Percentiles rank a stretch among this genome's conserved stretches.
These are phyloP conservation scores for Daphne laureola DNA, from an alignment of 441 rosid genomes.

Conservation along the genomic window DNA sequence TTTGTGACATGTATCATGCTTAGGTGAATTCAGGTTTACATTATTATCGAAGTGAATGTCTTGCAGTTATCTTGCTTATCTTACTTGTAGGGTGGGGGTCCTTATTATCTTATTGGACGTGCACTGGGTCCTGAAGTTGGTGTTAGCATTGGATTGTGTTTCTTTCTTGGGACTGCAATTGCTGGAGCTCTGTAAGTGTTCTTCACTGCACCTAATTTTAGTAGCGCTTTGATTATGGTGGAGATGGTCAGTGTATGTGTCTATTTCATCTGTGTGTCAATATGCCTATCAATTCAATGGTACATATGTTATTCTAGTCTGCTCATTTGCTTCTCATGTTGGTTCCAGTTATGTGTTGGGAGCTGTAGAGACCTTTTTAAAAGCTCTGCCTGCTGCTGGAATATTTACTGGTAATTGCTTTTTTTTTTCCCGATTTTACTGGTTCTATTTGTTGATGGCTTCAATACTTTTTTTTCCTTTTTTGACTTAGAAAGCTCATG, in stretches of 20 bases:
- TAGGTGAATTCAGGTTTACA: no score
- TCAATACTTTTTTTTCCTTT: background rate
- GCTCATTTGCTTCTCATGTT: slow-evolving; percentile 19
- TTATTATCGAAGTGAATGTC: no score
- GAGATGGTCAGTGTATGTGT: no score
- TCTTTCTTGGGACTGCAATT: slow-evolving; percentile 98
- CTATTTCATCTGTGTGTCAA: no score
- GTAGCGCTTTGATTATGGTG: no score
- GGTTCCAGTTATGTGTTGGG: slow-evolving; percentile 88
- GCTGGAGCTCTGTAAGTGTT: slow-evolving; percentile 98
- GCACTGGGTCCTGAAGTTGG: slow-evolving; percentile 99
- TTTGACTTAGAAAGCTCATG: no score
- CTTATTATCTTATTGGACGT: slow-evolving; percentile 99
- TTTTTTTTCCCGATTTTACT: no score
- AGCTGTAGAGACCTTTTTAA: slow-evolving; percentile 96
- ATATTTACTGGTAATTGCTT: slow-evolving; percentile 67
- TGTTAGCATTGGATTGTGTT: slow-evolving; percentile 97
- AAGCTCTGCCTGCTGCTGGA: slow-evolving; percentile 96
- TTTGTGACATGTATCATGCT: no score
- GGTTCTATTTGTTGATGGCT: slow-evolving; percentile 1
- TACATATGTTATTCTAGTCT: no score
- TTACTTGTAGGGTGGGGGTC: slow-evolving; percentile 86
- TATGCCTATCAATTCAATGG: no score
- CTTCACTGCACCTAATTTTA: slow-evolving; percentile 11
- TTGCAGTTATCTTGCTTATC: background rate